Percentiles rank a stretch among this genome's conserved stretches.
Evolutionary conservation across 2,329 filamentous ascomycete genomes (phyloP).

Genomic region (Penicillium olsonii): DNA sequence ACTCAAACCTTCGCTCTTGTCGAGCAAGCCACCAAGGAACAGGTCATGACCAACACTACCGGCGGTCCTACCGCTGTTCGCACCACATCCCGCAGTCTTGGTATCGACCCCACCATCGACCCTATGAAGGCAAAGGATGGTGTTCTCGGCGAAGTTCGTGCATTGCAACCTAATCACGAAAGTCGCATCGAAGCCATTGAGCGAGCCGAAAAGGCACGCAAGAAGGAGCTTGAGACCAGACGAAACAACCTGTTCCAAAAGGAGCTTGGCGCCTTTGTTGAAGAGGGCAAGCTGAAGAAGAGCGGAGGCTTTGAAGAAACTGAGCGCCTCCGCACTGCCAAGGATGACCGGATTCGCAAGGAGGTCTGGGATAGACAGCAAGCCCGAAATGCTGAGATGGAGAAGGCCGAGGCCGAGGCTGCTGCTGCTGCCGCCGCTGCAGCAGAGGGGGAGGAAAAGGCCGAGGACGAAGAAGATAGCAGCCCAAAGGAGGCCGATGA

Average conservation of each 20-base stretch:
- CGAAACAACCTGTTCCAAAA: constrained; percentile 76
- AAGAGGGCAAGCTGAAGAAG: constrained; percentile 92
- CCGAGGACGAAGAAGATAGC: constrained; percentile 8
- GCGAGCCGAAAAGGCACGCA: constrained; percentile 86
- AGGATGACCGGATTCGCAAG: constrained; percentile 81
- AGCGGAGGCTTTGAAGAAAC: constrained; percentile 93
- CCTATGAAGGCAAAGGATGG: constrained; percentile 84
- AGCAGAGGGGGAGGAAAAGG: constrained; percentile 11
- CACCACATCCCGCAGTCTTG: constrained; percentile 55
- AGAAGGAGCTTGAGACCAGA: constrained; percentile 81
- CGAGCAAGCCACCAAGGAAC: constrained; percentile 97
- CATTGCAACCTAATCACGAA: constrained; percentile 92
- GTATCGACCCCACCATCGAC: constrained; percentile 60
- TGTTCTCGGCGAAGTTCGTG: constrained; percentile 88
- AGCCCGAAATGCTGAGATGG: constrained; percentile 53
- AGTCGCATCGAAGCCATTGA: constrained; percentile 92
- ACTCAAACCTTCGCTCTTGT: constrained; percentile 91
- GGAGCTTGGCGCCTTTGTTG: constrained; percentile 81
- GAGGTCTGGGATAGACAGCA: constrained; percentile 66
- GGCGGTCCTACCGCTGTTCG: constrained; percentile 44
- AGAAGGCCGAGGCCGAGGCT: constrained; percentile 33
- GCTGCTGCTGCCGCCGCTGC: constrained; percentile 31
- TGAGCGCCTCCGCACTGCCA: constrained; percentile 77
- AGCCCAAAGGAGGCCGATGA: not conserved
- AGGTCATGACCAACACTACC: constrained; percentile 68